Conservation (phyloP, 768 basidiomycete genomes). For the Exidia glandulosa region DNA sequence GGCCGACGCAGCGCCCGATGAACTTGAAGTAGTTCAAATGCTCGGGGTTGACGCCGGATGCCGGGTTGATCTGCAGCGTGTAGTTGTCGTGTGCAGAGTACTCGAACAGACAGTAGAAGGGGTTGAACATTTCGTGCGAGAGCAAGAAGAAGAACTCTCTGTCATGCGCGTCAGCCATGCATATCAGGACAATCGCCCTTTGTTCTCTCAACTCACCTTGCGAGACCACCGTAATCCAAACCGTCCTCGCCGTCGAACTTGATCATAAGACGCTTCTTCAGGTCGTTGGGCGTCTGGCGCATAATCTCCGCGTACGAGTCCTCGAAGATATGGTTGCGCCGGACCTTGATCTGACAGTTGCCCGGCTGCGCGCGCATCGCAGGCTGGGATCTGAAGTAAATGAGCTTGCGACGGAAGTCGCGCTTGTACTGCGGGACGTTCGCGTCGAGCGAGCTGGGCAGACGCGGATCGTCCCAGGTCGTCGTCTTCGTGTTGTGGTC, state of each 20-base stretch:
- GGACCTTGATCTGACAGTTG: constrained; percentile 98
- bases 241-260: constrained; percentile 99
- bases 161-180: constrained; percentile 6
- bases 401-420: constrained; percentile 97
- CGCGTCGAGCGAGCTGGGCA: constrained; percentile 85
- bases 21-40: constrained; percentile 99
- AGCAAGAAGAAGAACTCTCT: constrained; percentile 99
- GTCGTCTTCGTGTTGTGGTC: constrained; percentile 99
- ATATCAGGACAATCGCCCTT: constrained; percentile 3
- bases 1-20: constrained; percentile 88
- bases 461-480: constrained; percentile 97
- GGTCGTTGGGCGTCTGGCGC: constrained; percentile 94
- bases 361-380: constrained; percentile 97
- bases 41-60: constrained; percentile 95
- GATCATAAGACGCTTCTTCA: constrained; percentile 99
- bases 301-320: constrained; percentile 99
- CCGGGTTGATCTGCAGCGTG: constrained; percentile 97
- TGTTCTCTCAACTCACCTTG: constrained; percentile 47
- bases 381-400: constrained; percentile 98
- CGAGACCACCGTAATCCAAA: constrained; percentile 95
- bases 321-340: constrained; percentile 97
- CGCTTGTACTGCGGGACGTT: constrained; percentile 99
- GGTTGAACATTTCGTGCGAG: constrained; percentile 99
- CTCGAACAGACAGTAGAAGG: constrained; percentile 99
- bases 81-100: constrained; percentile 99